Base-by-base conservation (phyloP, 148 eudicot species). In the Rhododendron molle region DNA sequence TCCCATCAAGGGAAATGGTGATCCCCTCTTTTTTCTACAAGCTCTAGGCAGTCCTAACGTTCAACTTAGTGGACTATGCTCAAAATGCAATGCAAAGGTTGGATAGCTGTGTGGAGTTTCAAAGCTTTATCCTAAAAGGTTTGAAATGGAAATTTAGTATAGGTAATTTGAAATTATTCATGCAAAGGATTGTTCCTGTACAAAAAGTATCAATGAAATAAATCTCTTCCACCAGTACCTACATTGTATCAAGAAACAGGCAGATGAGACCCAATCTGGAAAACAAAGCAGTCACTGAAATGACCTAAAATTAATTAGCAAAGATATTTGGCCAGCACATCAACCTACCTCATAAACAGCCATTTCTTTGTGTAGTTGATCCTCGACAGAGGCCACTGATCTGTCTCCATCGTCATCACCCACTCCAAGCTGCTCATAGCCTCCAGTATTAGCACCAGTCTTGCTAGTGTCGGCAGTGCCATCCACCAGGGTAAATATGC, bases 331-430 rank as follows among this genome's bases (percentile, higher is more conserved):
- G 34, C 46, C 58, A 3, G 49, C 11, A 7, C 43, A 3, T 84
- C 65, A 49, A 85, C 54, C 52, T 93, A 97, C 99, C 99, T 97
- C 99, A 87, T 94, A 97, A 69, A 97, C 91, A 21, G 98, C 91
- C 99, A 97, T 97, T 88, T 97, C 99, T 91, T 95, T 93, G 79
- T 82, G 93, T 23, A 97, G 86, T 87, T 97, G 99, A 92, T 97
- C 98, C 89, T 97, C 99, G 72, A 92, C 92, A 85, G 95, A 90
- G 23, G 98, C 98, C 84, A 93, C 96, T 87, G 98, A 92, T 86
- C 91, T 89, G 52, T 93, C 95, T 82, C 90, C 95, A 83, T 97
- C 99, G 74, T 95, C 99, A 84, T 97, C 98, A 60, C 93, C 98
- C 80, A 88, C 91, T 84, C 93, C 87, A 77, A 92, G 93, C 87